Evolutionary conservation across 352 stramenopile genomes (phyloP).

Genomic region (Blastocystis sp.): DNA sequence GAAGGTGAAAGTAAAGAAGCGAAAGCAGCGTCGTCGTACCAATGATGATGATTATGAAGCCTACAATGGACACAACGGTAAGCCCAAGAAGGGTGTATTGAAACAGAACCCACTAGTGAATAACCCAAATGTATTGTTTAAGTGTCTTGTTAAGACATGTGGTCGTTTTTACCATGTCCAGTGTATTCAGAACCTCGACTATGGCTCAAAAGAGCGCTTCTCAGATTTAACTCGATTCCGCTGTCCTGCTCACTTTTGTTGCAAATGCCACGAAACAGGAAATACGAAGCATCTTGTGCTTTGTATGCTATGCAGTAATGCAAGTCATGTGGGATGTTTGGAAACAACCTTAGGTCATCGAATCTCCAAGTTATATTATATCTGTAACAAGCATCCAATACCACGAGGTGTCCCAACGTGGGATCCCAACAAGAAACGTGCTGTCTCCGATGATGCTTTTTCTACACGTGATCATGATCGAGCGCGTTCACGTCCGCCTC

Average conservation of each 20-base stretch:
- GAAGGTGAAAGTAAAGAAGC: background rate
- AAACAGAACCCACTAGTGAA: constrained; percentile 63
- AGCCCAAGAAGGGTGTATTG: background rate
- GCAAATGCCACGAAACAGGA: constrained; percentile 60
- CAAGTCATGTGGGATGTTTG: constrained; percentile 59
- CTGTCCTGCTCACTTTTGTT: constrained; percentile 65
- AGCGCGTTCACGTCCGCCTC: background rate
- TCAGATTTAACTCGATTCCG: constrained; percentile 56
- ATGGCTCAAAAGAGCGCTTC: constrained; percentile 54
- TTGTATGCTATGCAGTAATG: constrained; percentile 37
- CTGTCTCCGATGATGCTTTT: background rate
- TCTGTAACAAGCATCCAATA: constrained; percentile 39
- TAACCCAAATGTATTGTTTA: constrained; percentile 60
- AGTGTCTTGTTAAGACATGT: constrained; percentile 62
- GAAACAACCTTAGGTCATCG: background rate
- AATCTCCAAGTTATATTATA: constrained; percentile 63
- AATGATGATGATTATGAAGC: constrained; percentile 55
- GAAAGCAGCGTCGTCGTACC: background rate
- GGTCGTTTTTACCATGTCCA: constrained; percentile 61
- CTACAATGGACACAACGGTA: background rate
- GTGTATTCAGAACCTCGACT: constrained; percentile 55
- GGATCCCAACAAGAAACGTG: constrained; percentile 61
- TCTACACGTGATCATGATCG: background rate
- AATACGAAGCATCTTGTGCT: constrained; percentile 65
- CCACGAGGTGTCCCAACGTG: constrained; percentile 31